Evolutionary conservation across 192 early-diverging fungal genomes (phyloP).

Genomic region (Linnemannia schmuckeri): DNA sequence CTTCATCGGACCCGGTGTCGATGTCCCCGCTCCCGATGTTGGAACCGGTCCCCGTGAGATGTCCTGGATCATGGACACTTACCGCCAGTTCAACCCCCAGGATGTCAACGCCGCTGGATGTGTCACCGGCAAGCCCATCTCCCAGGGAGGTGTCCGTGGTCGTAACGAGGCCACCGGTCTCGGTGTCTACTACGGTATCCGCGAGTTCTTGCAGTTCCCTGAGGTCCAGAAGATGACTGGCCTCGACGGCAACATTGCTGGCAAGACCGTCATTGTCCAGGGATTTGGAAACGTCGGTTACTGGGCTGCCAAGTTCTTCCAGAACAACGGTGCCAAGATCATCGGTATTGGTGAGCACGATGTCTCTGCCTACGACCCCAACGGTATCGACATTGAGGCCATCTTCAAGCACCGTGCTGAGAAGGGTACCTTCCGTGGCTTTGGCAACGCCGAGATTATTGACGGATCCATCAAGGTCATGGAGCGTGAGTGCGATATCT

Average conservation of each 20-base stretch:
- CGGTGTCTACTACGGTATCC: conserved; percentile 86
- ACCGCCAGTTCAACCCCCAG: conserved; percentile 84
- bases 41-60: conserved; percentile 86
- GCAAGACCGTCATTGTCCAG: conserved; percentile 78
- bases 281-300: conserved; percentile 91
- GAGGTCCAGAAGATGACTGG: conserved; percentile 82
- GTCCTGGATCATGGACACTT: conserved; percentile 91
- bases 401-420: conserved; percentile 75
- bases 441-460: conserved; percentile 70
- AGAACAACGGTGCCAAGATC: conserved; percentile 84
- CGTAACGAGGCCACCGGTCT: conserved; percentile 88
- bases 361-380: conserved; percentile 71
- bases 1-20: conserved; percentile 86
- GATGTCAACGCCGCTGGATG: conserved; percentile 87
- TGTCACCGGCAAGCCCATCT: conserved; percentile 87
- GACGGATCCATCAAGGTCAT: conserved; percentile 70
- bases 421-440: conserved; percentile 78
- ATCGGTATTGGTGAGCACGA: conserved; percentile 82
- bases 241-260: conserved; percentile 72
- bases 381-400: conserved; percentile 77
- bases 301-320: conserved; percentile 89
- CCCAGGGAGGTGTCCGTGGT: conserved; percentile 85
- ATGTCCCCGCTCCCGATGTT: conserved; percentile 89
- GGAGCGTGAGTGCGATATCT: conserved; percentile 84
- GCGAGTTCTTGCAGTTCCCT: conserved; percentile 83